A percentile compares a stretch with the other conserved stretches of the same genome.
phyloP scores from a whole-genome alignment of 805 yeast species.

The Zygotorulaspora danielsina region DNA sequence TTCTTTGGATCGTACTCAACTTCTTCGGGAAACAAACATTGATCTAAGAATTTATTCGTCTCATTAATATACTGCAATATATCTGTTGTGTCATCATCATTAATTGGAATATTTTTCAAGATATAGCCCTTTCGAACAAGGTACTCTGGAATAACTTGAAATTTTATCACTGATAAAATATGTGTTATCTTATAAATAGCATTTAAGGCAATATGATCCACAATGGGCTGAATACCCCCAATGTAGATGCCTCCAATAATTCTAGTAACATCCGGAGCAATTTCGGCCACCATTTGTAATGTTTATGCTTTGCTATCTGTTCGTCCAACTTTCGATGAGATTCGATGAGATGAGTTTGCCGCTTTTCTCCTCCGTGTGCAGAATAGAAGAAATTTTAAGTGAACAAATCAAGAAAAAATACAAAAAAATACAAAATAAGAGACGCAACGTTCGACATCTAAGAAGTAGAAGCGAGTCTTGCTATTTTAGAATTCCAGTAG shows the following conservation, averaged over 20 bases:
- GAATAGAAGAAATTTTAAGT: too few species aligned
- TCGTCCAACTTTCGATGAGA: slow-evolving; percentile 9
- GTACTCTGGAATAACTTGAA: slow-evolving; percentile 53
- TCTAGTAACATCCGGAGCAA: slow-evolving; percentile 39
- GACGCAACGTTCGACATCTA: too few species aligned
- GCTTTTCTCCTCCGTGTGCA: too few species aligned
- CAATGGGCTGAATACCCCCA: slow-evolving; percentile 67
- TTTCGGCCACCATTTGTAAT: slow-evolving; percentile 4
- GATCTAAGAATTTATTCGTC: slow-evolving; percentile 61
- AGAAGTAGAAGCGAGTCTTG: too few species aligned
- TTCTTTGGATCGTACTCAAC: slow-evolving; percentile 31
- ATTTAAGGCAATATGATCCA: slow-evolving; percentile 47
- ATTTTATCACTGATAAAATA: slow-evolving; percentile 66
- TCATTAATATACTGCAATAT: slow-evolving; percentile 58
- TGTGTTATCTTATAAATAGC: slow-evolving; percentile 58
- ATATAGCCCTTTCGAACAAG: slow-evolving; percentile 42
- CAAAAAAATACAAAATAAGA: too few species aligned
- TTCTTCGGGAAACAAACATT: slow-evolving; percentile 50
- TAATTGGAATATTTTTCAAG: slow-evolving; percentile 59
- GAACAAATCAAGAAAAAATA: too few species aligned
- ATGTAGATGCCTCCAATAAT: slow-evolving; percentile 77
- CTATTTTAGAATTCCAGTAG: slow-evolving; percentile 54
- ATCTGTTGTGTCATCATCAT: slow-evolving; percentile 67
- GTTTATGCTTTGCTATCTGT: background rate
- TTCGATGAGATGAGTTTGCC: slow-evolving; percentile 21